Evolutionary conservation across 768 basidiomycete species (phyloP).

Genomic region (Guyanaporus albipodus): DNA sequence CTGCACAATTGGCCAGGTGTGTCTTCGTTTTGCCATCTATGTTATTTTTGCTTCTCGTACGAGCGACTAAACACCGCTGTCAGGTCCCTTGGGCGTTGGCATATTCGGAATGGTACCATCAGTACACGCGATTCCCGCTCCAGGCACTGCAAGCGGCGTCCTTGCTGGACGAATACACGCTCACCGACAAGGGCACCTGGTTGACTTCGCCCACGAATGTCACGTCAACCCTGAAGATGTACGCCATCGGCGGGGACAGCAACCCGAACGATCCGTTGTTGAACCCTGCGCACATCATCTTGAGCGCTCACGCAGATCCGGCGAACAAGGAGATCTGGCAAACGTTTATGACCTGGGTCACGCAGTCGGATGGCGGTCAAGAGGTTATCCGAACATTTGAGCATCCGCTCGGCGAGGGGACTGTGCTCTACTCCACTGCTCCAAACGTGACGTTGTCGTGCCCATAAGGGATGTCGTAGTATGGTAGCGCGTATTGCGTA

Average conservation of each 20-base stretch:
- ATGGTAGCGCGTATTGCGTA: no score
- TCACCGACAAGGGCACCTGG: slow-evolving; percentile 51
- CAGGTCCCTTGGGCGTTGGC: slow-evolving; percentile 53
- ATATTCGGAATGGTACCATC: slow-evolving; percentile 57
- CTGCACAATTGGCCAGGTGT: slow-evolving; percentile 45
- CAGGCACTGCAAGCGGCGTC: slow-evolving; percentile 48
- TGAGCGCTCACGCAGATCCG: slow-evolving; percentile 29
- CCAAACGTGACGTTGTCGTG: neutral
- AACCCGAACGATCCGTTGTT: slow-evolving; percentile 38
- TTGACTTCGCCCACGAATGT: slow-evolving; percentile 37
- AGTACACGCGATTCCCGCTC: slow-evolving; percentile 50
- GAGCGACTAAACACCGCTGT: neutral
- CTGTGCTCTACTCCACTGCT: slow-evolving; percentile 28
- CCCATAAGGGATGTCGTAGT: no score
- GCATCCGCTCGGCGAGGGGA: slow-evolving; percentile 25
- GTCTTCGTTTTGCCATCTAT: slow-evolving; percentile 1
- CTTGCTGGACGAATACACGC: slow-evolving; percentile 46
- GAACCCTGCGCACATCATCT: slow-evolving; percentile 46
- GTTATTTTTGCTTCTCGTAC: no score
- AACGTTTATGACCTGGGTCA: slow-evolving; percentile 45
- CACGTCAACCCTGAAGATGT: slow-evolving; percentile 34
- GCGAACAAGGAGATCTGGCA: slow-evolving; percentile 30
- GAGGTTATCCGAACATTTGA: slow-evolving; percentile 38
- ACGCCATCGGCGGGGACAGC: slow-evolving; percentile 39
- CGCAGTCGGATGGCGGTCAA: slow-evolving; percentile 39